Base-by-base conservation (phyloP, 768 basidiomycete genomes). In the Auricularia sp. region DNA sequence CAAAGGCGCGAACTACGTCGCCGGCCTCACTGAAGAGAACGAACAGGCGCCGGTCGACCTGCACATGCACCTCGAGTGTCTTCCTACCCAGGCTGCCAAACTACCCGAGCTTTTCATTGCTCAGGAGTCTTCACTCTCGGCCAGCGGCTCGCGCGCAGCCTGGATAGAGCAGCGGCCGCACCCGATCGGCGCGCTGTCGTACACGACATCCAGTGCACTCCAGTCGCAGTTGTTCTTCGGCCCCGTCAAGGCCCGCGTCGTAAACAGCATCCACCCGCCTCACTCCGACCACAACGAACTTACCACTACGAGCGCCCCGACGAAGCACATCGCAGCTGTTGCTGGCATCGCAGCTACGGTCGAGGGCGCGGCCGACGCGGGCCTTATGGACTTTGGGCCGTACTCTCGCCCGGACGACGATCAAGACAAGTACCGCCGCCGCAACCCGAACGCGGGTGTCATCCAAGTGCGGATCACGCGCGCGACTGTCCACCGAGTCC, bases 141-240 rank as follows among this genome's bases (percentile, higher is more conserved):
- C 21, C 62, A 54, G 21, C 34, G 54, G n/a, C n/a, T 21, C 16
- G 34, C 24, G 56, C 56, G 33, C 29, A 4, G 29, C 24, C 8
- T 59, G 56, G 56, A 85, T 92, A 67, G 83, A 85, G 66, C 85
- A 82, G 54, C 78, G 82, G 64, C 89, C 89, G 0, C 91, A 92
- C 68, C 79, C 75, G 34, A 78, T 75, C 44, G 89, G 80, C 45
- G 91, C 83, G 3, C 78, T 92, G 51, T 75, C 77, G 56, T 93
- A 92, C 73, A 73, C 83, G 2, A 76, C 78, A 47, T 78, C 81
- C 42, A 78, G 87, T 5, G 63, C 67, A 5, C 74, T 92, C 61
- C 86, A 90, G 63, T 78, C 81, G 0, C 75, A 76, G 62, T 76
- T 86, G 71, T 79, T 77, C 71, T 78, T 79, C 7, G 78, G 76